A percentile compares a stretch with the other conserved stretches of the same genome.
These are phyloP conservation scores for Lippia alba DNA, from an alignment of 305 asterid genomes.

Conservation along the genomic window DNA sequence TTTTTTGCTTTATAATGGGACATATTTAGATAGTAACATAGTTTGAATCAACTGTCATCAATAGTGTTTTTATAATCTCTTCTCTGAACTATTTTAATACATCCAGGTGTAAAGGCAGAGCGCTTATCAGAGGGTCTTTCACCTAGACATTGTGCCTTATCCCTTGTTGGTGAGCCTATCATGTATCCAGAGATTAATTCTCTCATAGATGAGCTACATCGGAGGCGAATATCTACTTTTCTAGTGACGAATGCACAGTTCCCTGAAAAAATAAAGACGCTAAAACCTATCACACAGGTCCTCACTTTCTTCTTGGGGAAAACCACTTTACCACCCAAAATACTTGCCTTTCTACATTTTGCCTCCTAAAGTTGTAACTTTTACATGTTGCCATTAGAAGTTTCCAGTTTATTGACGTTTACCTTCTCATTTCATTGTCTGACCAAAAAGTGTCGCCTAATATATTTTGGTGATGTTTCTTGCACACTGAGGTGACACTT, in stretches of 20 bases:
- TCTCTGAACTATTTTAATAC: constrained; percentile 32
- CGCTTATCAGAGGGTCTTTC: constrained; percentile 86
- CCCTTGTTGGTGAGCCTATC: constrained; percentile 98
- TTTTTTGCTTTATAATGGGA: no score
- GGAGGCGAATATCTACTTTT: constrained; percentile 86
- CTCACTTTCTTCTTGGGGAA: constrained; percentile 7
- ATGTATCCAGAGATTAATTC: constrained; percentile 96
- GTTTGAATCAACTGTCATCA: background rate
- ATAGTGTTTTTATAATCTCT: constrained; percentile 2
- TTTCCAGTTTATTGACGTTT: no score
- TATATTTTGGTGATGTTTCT: no score
- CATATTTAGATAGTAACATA: background rate
- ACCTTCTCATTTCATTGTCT: no score
- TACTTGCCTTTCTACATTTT: no score
- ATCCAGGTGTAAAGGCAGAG: constrained; percentile 84
- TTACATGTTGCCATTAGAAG: no score
- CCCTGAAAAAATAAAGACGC: constrained; percentile 75
- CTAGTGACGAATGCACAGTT: constrained; percentile 97
- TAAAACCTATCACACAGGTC: constrained; percentile 92
- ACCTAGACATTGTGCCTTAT: constrained; percentile 93
- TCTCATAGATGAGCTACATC: constrained; percentile 84
- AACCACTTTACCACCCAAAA: no score
- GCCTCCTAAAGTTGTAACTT: no score
- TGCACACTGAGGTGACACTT: no score
- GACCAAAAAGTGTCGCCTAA: no score